Base-by-base conservation (phyloP, 176 grass and related monocot species). In the Oryza meyeriana region DNA sequence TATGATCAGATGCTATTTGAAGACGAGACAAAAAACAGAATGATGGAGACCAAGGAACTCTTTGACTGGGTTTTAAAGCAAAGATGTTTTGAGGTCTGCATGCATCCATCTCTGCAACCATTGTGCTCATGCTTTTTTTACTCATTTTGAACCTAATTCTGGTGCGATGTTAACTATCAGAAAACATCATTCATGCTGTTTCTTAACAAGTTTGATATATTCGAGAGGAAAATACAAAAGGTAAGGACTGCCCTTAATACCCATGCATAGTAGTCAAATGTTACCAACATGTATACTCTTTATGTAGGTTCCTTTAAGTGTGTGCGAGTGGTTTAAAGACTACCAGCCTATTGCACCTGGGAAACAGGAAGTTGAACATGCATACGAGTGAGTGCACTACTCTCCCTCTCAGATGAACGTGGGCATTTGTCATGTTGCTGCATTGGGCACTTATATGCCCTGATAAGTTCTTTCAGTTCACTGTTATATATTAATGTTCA, bases 171-270 rank as follows among this genome's bases (percentile, higher is more conserved):
- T 72, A 70, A 30, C 85, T 88, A 73, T 40, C 90, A 98, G 95
- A 98, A 98, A 88, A 95, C 92, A 78, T 95, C 95, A 35, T 98
- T 98, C 79, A 93, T 98, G 88, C 36, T 98, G 72, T 98, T 98
- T 64, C 92, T 98, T 47, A 98, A 98, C 58, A 98, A 98, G 79
- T 98, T 98, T 22, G 95, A 98, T 81, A 95, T 98, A 83, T 98
- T 98, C 67, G 95, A 98, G 82, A 90, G 83, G 89, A 98, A 98
- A 78, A 88, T 95, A 86, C 92, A 98, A 66, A 95, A 95, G 85
- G 95, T 93, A 63, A 86, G 25, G 14, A 10, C 72, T 57, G 42
- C 0, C 18, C 12, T 61, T 18, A 61, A 10, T 26, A 44, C 27
- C 7, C 5, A 79, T 81, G 22, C 45, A 36, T 62, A 50, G 17